Conservation (phyloP, 306 rosid species). For the Potentilla sterilis region DNA sequence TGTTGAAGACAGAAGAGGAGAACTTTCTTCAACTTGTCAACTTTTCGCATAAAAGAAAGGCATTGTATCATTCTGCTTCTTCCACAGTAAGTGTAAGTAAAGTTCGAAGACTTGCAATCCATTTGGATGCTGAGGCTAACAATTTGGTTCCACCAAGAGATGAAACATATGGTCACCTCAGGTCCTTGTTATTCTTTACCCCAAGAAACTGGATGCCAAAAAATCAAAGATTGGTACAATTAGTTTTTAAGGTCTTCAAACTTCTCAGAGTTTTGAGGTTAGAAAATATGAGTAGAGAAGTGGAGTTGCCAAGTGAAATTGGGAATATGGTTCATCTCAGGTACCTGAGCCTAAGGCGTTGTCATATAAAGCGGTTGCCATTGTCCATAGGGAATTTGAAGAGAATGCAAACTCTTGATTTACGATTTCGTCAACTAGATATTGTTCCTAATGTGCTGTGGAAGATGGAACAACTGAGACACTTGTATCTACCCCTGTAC, state of each 20-base stretch:
- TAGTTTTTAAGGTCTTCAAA: not conserved
- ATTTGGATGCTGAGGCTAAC: not conserved
- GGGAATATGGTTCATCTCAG: slow-evolving; percentile 3
- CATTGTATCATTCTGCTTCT: not conserved
- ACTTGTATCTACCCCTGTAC: slow-evolving; percentile 46
- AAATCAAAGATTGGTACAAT: not conserved
- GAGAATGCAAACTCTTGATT: not conserved
- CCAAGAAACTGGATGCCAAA: not conserved
- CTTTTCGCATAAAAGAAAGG: not conserved
- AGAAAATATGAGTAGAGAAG: not conserved
- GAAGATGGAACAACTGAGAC: slow-evolving; percentile 44
- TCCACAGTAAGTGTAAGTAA: not conserved
- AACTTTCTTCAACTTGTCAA: not conserved
- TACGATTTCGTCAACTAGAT: not conserved
- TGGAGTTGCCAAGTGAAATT: not conserved
- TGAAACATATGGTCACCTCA: not conserved
- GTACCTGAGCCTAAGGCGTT: not conserved
- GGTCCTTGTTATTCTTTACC: not conserved
- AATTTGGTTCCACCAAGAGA: not conserved
- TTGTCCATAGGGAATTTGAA: not conserved
- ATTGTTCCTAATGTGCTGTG: slow-evolving; percentile 22
- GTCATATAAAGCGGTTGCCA: not conserved
- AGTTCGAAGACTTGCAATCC: not conserved
- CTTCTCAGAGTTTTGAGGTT: not conserved
- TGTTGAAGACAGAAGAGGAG: slow-evolving; percentile 6